phyloP scores from a whole-genome alignment of 495 filamentous ascomycete genomes.

The Hypoxylon lienhwacheense region DNA sequence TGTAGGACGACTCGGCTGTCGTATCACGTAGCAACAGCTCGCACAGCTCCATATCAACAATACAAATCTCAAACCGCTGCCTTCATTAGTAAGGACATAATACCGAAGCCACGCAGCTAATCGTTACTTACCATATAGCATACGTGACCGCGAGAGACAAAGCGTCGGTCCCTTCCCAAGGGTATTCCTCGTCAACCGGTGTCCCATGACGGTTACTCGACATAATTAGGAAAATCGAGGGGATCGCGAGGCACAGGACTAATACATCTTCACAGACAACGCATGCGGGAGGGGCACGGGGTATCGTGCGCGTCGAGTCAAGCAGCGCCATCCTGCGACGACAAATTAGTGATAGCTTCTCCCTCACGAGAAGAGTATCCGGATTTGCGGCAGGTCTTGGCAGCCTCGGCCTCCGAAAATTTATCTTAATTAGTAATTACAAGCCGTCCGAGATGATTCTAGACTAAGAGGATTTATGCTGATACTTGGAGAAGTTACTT shows the following conservation, averaged over 20 bases:
- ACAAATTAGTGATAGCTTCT: neutral
- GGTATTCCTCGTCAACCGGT: constrained; percentile 7
- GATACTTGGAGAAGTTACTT: constrained; percentile 5
- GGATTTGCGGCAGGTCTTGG: no score
- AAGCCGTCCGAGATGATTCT: no score
- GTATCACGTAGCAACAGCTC: constrained; percentile 19
- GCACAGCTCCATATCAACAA: constrained; percentile 29
- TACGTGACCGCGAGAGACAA: constrained; percentile 20
- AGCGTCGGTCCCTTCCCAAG: constrained; percentile 21
- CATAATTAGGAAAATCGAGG: constrained; percentile 24
- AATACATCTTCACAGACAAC: constrained; percentile 21
- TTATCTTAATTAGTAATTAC: no score
- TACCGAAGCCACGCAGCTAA: neutral
- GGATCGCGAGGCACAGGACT: constrained; percentile 24
- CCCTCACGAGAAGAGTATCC: neutral
- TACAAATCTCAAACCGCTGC: constrained; percentile 16
- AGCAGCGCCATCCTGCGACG: constrained; percentile 17
- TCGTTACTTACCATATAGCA: constrained; percentile 26
- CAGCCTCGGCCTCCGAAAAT: no score
- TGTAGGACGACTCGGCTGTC: constrained; percentile 10
- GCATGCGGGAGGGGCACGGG: constrained; percentile 19
- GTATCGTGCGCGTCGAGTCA: constrained; percentile 31
- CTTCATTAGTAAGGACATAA: constrained; percentile 1
- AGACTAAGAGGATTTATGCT: neutral
- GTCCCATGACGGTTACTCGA: neutral